These are phyloP conservation scores for Atkinsonella hypoxylon DNA, from an alignment of 2,329 filamentous ascomycete genomes.

Conservation along the genomic window DNA sequence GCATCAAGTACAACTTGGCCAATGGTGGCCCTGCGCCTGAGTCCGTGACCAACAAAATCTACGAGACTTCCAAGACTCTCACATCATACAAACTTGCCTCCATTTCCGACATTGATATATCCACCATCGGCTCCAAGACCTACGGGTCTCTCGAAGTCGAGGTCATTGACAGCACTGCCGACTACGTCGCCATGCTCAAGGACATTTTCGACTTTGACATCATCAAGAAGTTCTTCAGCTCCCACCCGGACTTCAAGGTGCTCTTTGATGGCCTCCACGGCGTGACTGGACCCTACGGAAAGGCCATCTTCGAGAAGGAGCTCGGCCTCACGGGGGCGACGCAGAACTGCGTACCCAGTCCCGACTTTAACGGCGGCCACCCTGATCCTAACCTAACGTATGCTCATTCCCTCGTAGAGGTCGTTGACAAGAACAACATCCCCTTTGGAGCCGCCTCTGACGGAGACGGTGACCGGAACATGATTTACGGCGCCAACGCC, in stretches of 20 bases:
- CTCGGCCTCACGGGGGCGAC: conserved; percentile 67
- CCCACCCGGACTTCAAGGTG: conserved; percentile 87
- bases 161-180: conserved; percentile 82
- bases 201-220: conserved; percentile 96
- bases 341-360: conserved; percentile 85
- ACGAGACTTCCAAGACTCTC: conserved; percentile 77
- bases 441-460: conserved; percentile 96
- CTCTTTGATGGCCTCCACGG: conserved; percentile 91
- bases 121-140: conserved; percentile 67
- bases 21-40: conserved; percentile 95
- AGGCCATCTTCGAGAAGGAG: conserved; percentile 89
- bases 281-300: conserved; percentile 90
- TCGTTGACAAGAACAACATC: conserved; percentile 80
- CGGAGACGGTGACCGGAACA: conserved; percentile 97
- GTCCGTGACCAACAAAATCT: conserved; percentile 97
- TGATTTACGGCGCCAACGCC: conserved; percentile 96
- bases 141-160: conserved; percentile 88
- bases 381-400: conserved; percentile 97
- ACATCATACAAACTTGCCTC: conserved; percentile 86
- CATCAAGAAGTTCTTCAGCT: conserved; percentile 85
- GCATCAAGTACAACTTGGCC: conserved; percentile 98
- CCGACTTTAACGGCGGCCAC: conserved; percentile 95
- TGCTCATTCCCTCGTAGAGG: conserved; percentile 85
- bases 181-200: conserved; percentile 93
- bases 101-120: conserved; percentile 76